These are phyloP conservation scores for Microsporum ferrugineum DNA, from an alignment of 2,329 filamentous ascomycete genomes.

Conservation along the genomic window DNA sequence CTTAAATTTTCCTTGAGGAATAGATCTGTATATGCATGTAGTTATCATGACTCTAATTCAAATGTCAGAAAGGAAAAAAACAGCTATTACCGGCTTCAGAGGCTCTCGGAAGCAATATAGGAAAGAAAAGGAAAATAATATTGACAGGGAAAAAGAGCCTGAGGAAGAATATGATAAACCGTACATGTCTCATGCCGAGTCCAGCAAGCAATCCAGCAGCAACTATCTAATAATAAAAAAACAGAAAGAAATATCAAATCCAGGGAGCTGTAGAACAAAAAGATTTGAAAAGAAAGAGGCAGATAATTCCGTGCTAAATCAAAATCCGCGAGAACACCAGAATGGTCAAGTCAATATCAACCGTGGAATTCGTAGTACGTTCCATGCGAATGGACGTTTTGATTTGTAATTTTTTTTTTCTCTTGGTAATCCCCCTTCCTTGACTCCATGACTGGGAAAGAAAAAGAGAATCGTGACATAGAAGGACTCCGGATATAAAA, in stretches of 20 bases:
- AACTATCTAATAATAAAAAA: not conserved
- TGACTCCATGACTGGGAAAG: not conserved
- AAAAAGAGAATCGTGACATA: not conserved
- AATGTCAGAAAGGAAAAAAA: too few relatives aligned
- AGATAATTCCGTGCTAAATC: not conserved
- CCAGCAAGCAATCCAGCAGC: not conserved
- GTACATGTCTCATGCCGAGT: not conserved
- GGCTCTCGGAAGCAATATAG: not conserved
- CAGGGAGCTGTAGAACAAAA: not conserved
- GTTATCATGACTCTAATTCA: not conserved
- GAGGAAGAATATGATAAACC: not conserved
- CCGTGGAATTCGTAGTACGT: not conserved
- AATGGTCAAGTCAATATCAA: not conserved
- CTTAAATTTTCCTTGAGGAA: not conserved
- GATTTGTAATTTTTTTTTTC: not conserved
- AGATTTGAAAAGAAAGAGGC: not conserved
- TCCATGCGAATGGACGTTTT: not conserved
- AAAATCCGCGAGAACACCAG: not conserved
- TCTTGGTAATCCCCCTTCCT: not conserved
- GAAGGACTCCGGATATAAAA: not conserved
- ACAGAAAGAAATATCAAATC: not conserved
- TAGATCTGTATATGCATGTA: not conserved
- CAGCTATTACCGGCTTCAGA: not conserved
- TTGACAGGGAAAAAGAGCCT: not conserved
- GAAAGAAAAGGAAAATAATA: not conserved